Conservation (phyloP, 805 yeast species). For the Soucietia sequanensis region DNA sequence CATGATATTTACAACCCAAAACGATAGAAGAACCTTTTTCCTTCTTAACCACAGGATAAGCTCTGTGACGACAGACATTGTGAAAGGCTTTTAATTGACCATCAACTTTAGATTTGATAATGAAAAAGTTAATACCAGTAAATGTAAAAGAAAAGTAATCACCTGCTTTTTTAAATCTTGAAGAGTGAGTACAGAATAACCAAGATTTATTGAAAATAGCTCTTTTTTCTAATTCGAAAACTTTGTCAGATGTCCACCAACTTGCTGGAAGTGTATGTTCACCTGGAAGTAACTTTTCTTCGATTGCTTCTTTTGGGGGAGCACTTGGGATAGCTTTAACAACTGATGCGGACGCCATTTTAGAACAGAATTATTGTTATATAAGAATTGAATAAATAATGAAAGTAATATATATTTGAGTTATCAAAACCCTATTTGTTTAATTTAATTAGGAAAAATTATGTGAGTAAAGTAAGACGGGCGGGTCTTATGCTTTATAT, state of each 20-base stretch:
- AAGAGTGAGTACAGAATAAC: constrained; percentile 51
- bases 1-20: constrained; percentile 62
- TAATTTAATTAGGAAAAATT: too few relatives aligned
- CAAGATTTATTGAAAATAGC: constrained; percentile 57
- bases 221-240: constrained; percentile 57
- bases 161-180: constrained; percentile 57
- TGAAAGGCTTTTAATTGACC: constrained; percentile 60
- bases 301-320: constrained; percentile 17
- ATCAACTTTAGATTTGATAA: constrained; percentile 49
- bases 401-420: too few relatives aligned
- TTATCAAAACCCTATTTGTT: too few relatives aligned
- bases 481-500: too few relatives aligned
- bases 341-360: constrained; percentile 18
- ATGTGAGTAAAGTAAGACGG: too few relatives aligned
- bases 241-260: constrained; percentile 63
- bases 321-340: constrained; percentile 18
- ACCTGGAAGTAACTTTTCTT: constrained; percentile 14
- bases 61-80: constrained; percentile 65
- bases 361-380: background rate
- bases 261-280: constrained; percentile 60
- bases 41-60: constrained; percentile 60
- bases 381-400: background rate
- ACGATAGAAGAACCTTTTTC: constrained; percentile 57
- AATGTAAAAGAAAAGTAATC: constrained; percentile 53
- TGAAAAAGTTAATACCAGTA: constrained; percentile 54